Conservation (phyloP, 2,329 filamentous ascomycete genomes). For the Nannizziopsis barbatae region DNA sequence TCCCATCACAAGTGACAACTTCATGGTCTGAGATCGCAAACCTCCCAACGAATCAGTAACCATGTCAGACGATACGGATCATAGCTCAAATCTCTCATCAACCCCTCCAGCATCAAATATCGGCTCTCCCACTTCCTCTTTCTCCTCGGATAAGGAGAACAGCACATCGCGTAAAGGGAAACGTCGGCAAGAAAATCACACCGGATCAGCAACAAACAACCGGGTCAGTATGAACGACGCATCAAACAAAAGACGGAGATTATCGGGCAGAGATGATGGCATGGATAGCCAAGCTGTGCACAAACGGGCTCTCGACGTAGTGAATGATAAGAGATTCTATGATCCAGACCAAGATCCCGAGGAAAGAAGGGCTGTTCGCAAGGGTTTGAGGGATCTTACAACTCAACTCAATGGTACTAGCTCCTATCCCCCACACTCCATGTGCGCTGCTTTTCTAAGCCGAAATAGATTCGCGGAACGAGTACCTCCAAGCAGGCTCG, state of each 20-base stretch:
- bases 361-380: conserved; percentile 59
- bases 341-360: conserved; percentile 69
- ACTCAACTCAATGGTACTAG: conserved; percentile 45
- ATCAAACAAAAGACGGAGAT: conserved; percentile 15
- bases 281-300: conserved; percentile 10
- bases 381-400: conserved; percentile 53
- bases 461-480: conserved; percentile 53
- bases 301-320: conserved; percentile 4
- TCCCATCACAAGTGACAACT: neutral
- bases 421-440: neutral
- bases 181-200: conserved; percentile 10
- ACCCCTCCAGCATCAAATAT: conserved; percentile 11
- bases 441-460: neutral
- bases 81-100: conserved; percentile 1
- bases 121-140: conserved; percentile 23
- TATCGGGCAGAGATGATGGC: conserved; percentile 11
- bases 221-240: conserved; percentile 11
- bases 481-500: conserved; percentile 57
- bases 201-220: neutral
- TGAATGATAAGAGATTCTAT: conserved; percentile 45
- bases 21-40: neutral
- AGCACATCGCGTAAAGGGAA: conserved; percentile 27
- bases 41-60: neutral
- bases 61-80: neutral
- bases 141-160: conserved; percentile 39